Evolutionary conservation across 768 basidiomycete genomes (phyloP), one percentile per base, ranked within the genome.

Genomic region (Suillus discolor): DNA sequence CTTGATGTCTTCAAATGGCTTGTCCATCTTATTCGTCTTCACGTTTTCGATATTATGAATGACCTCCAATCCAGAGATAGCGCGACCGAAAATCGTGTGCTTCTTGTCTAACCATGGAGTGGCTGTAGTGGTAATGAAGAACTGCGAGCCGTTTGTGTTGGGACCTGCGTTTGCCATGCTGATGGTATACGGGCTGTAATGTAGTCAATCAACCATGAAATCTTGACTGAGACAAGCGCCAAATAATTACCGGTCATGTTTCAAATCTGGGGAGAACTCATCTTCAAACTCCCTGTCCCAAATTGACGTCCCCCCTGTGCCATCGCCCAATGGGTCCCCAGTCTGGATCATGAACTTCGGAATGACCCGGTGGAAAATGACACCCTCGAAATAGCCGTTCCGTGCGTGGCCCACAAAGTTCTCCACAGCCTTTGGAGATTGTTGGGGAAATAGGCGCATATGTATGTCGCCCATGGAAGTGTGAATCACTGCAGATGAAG

Each of bases 261-360:
- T 90, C 66, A 96, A 79, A 54, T 93, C 90, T 69, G 96, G 90
- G 23, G 89, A 84, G 72, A 99, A 95, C 78, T 99, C 97, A 73
- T 98, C 94, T 73, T 95, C 95, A 70, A 97, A 96, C 51, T 95
- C 92, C 63, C 81, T 77, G 3, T 89, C 94, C 94, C 96, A 97
- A 66, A 97, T 93, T 15, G 92, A 94, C 60, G 84, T 88, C 16
- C 96, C 96, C 18, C 95, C 95, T 1, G 95, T 96, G 6, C 95
- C 96, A 78, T 97, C 94, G 25, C 93, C 95, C n/a, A 96, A 80
- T 3, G 96, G 96, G 72, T 97, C 95, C 39, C 95, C 95, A 5
- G 95, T 97, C 82, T 97, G 96, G 64, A 97, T 92, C 96, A 97
- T 97, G 74, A 99, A 99, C 79, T 99, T 99, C 67, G 94, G 87